Conservation (phyloP, 345 rosid species). For the Ceriops tagal region DNA sequence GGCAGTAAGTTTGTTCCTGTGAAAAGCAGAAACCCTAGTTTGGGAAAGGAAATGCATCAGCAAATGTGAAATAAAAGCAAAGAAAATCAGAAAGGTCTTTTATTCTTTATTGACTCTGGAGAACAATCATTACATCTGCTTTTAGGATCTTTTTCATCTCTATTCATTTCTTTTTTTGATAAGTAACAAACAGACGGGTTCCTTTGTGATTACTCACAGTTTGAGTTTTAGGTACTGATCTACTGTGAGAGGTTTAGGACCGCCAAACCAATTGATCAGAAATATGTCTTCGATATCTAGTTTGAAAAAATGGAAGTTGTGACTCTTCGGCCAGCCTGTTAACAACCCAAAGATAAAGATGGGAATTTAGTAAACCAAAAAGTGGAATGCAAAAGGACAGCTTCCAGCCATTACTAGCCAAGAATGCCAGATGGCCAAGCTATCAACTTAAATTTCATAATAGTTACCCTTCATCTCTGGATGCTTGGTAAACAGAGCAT, state of each 20-base stretch:
- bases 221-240: constrained; percentile 66
- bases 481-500: constrained; percentile 71
- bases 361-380: neutral
- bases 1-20: constrained; percentile 27
- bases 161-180: neutral
- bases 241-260: constrained; percentile 72
- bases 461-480: constrained; percentile 79
- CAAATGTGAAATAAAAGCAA: neutral
- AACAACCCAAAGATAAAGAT: constrained; percentile 6
- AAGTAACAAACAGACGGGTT: neutral
- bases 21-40: constrained; percentile 4
- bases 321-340: constrained; percentile 82
- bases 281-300: constrained; percentile 67
- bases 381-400: neutral
- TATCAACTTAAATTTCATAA: neutral
- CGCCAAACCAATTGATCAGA: constrained; percentile 89
- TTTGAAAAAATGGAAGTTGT: constrained; percentile 67
- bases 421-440: neutral
- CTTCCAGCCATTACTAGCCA: neutral
- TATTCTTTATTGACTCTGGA: constrained; percentile 1
- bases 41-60: constrained; percentile 17
- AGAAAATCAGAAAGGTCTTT: neutral
- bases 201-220: constrained; percentile 42
- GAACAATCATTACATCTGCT: neutral
- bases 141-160: neutral